These are phyloP conservation scores for Pleurotus giganteus DNA, from an alignment of 768 basidiomycete species.

Conservation along the genomic window DNA sequence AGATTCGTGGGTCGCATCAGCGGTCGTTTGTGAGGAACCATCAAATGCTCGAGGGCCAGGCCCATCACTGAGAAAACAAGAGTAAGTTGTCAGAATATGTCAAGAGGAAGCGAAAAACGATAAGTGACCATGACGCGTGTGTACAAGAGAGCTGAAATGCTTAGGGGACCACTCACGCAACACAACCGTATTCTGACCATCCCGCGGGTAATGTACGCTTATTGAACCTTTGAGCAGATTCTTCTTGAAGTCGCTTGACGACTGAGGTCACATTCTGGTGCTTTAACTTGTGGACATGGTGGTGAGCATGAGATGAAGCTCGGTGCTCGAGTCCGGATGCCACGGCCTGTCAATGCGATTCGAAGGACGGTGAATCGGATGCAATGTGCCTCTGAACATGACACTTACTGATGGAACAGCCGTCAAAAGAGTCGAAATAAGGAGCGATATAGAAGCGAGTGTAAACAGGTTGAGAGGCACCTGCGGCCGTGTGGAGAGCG, in stretches of 20 bases:
- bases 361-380: too few relatives aligned
- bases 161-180: slow-evolving; percentile 3
- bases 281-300: not conserved
- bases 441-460: slow-evolving; percentile 7
- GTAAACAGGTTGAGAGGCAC: slow-evolving; percentile 9
- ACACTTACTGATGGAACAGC: slow-evolving; percentile 3
- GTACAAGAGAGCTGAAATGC: not conserved
- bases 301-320: not conserved
- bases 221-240: not conserved
- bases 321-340: slow-evolving; percentile 2
- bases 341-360: slow-evolving; percentile 3
- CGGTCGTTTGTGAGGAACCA: slow-evolving; percentile 2
- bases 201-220: slow-evolving; percentile 1
- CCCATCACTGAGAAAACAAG: slow-evolving; percentile 1
- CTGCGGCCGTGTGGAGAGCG: slow-evolving; percentile 4
- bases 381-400: not conserved
- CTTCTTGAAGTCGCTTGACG: not conserved
- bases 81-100: not conserved
- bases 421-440: slow-evolving; percentile 1
- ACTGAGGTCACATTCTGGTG: not conserved
- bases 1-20: slow-evolving; percentile 11
- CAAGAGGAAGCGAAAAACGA: not conserved
- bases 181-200: slow-evolving; percentile 3
- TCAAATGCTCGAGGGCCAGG: slow-evolving; percentile 4
- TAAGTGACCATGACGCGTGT: not conserved